Evolutionary conservation across 2,329 filamentous ascomycete genomes (phyloP).

Genomic region (Phialophora chinensis): DNA sequence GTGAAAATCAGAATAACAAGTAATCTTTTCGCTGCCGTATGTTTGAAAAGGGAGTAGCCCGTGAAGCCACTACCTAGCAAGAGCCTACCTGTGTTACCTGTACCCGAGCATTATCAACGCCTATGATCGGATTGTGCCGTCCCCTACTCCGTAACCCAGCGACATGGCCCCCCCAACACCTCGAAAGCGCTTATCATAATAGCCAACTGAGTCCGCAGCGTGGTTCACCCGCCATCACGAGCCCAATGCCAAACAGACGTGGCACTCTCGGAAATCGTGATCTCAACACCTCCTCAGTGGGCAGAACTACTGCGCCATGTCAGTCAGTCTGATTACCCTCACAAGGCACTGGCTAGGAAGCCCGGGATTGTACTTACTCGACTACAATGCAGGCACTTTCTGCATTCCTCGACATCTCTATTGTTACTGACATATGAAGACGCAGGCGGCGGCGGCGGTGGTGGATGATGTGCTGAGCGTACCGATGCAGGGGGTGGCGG

Average conservation of each 20-base stretch:
- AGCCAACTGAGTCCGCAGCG: neutral
- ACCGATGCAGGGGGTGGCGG: neutral
- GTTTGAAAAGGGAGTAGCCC: neutral
- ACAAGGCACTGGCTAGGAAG: neutral
- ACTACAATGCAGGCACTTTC: neutral
- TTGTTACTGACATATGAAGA: no score
- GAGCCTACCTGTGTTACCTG: neutral
- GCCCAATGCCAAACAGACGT: neutral
- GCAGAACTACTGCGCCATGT: neutral
- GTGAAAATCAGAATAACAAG: neutral
- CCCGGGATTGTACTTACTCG: neutral
- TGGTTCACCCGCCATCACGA: neutral
- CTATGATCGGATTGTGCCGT: neutral
- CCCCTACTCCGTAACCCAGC: neutral
- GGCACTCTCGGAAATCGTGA: neutral
- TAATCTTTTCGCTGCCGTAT: neutral
- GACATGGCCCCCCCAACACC: neutral
- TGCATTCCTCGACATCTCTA: neutral
- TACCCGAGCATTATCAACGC: neutral
- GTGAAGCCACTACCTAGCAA: neutral
- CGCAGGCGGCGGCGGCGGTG: neutral
- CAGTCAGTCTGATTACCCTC: neutral
- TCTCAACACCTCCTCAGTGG: neutral
- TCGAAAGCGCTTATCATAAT: neutral
- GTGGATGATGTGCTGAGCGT: neutral